phyloP scores from a whole-genome alignment of 2,329 filamentous ascomycete genomes.

The Zymoseptoria brevis region DNA sequence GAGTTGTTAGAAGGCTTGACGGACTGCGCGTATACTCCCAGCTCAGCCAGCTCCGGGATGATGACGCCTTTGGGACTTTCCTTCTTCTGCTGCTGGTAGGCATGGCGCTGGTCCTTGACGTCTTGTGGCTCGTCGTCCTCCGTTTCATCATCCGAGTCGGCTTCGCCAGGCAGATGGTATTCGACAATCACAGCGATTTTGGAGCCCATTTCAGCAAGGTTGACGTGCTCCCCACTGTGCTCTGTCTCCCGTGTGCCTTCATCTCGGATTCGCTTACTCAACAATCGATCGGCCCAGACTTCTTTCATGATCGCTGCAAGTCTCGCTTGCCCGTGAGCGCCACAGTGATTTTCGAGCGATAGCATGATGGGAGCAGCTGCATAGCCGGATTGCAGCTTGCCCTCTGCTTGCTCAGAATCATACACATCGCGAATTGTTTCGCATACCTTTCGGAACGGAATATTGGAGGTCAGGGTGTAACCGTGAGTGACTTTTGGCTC shows the following conservation, averaged over 20 bases:
- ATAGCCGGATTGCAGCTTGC: constrained; percentile 33
- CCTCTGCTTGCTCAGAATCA: constrained; percentile 48
- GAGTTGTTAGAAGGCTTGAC: constrained; percentile 60
- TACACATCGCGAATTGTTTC: constrained; percentile 56
- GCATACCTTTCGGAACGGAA: constrained; percentile 57
- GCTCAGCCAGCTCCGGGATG: constrained; percentile 55
- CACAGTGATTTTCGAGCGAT: constrained; percentile 62
- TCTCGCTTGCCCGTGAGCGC: constrained; percentile 49
- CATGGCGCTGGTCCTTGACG: constrained; percentile 41
- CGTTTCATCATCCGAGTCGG: constrained; percentile 34
- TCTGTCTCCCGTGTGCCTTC: constrained; percentile 51
- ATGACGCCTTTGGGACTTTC: constrained; percentile 42
- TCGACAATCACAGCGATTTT: constrained; percentile 63
- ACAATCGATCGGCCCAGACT: constrained; percentile 52
- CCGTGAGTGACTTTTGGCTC: constrained; percentile 66
- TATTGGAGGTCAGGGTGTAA: constrained; percentile 59
- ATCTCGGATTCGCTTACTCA: constrained; percentile 50
- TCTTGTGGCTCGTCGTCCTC: constrained; percentile 27
- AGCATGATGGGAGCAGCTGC: constrained; percentile 52
- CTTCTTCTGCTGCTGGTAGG: constrained; percentile 50
- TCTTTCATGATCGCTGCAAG: constrained; percentile 58
- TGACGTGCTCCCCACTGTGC: constrained; percentile 47
- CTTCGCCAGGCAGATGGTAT: constrained; percentile 52
- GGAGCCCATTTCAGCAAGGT: constrained; percentile 50
- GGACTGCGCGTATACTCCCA: constrained; percentile 63